Evolutionary conservation across 495 filamentous ascomycete species (phyloP).

Genomic region (Recurvomyces mirabilis): DNA sequence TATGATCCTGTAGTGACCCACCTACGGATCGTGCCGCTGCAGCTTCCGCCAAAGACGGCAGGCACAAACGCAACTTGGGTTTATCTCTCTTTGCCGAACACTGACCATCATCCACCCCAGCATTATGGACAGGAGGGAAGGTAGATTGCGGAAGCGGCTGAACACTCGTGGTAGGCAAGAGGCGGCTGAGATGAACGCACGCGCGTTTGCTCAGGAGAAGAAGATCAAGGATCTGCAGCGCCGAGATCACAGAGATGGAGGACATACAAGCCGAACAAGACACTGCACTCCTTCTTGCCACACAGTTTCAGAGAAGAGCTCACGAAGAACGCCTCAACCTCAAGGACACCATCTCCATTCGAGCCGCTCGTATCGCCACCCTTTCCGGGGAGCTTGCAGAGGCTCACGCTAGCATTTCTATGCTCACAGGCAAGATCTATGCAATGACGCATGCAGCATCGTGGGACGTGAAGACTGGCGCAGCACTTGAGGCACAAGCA

Average conservation of each 20-base stretch:
- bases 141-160: neutral
- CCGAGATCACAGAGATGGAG: neutral
- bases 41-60: no score
- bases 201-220: conserved; percentile 6
- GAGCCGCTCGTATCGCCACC: no score
- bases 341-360: no score
- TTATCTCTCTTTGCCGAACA: no score
- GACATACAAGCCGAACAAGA: neutral
- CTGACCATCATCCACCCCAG: no score
- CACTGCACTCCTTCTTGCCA: neutral
- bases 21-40: no score
- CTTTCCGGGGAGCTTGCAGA: no score
- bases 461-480: neutral
- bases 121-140: no score
- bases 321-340: conserved; percentile 1
- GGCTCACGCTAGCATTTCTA: no score
- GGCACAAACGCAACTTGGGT: no score
- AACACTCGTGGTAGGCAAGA: neutral
- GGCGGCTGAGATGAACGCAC: neutral
- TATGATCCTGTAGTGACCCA: no score
- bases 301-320: neutral
- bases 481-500: neutral
- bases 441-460: neutral
- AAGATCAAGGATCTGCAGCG: conserved; percentile 1
- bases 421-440: neutral